A percentile compares a stretch with the other conserved stretches of the same genome.
Conservation (phyloP, 768 basidiomycete genomes). For the Pisolithus marmoratus region DNA sequence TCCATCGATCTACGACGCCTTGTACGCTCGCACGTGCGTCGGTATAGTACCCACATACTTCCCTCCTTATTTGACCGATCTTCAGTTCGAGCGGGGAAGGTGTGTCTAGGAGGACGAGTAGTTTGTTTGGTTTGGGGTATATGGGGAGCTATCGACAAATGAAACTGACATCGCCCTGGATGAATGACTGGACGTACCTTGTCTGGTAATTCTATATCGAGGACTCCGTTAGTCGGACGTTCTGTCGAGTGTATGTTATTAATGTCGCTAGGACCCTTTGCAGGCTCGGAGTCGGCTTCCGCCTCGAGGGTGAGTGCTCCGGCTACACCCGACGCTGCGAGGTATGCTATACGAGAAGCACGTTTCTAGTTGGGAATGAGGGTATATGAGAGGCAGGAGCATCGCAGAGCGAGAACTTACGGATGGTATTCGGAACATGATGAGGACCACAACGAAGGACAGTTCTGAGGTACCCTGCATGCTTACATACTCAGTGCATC, state of each 20-base stretch:
- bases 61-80: conserved; percentile 65
- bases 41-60: conserved; percentile 50
- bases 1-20: conserved; percentile 72
- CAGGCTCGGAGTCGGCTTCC: too few species aligned
- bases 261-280: too few species aligned
- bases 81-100: conserved; percentile 71
- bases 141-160: conserved; percentile 64
- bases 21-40: conserved; percentile 66
- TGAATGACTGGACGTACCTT: conserved; percentile 11
- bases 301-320: too few species aligned
- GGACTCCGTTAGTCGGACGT: conserved; percentile 7
- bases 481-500: too few species aligned
- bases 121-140: conserved; percentile 59
- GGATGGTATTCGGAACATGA: too few species aligned
- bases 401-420: too few species aligned
- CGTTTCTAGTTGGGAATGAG: too few species aligned
- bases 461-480: too few species aligned
- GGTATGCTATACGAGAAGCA: too few species aligned
- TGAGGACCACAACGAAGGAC: too few species aligned
- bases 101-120: conserved; percentile 66
- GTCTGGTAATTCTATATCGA: conserved; percentile 17
- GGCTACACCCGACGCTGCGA: too few species aligned
- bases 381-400: too few species aligned
- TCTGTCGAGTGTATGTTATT: background rate
- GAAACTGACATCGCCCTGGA: background rate